Evolutionary conservation across 441 rosid species (phyloP), one percentile per base, ranked within the genome.

Genomic region (Rhodomyrtus psidioides): DNA sequence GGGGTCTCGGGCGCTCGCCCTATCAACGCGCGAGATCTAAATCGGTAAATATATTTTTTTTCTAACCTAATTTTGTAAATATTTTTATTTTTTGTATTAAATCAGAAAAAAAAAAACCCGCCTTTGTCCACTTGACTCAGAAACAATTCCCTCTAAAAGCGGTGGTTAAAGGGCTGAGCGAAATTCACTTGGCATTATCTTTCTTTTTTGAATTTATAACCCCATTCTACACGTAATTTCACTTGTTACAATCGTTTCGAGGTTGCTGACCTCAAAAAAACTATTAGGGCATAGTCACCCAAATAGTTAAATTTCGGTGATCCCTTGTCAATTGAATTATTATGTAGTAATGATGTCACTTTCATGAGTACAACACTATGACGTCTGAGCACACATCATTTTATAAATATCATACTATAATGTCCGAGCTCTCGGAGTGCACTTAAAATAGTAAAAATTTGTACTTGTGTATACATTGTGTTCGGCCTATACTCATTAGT

Each of bases 371-470:
- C 4, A 1, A 10, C 19, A 60, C 2, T 0, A 12, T 28, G 17
- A 30, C 0, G 2, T 9, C 3, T n/a, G n/a, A n/a, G n/a, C n/a
- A n/a, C n/a, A n/a, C n/a, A n/a, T n/a, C n/a, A n/a, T n/a, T n/a
- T n/a, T n/a, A n/a, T n/a, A n/a, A n/a, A n/a, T n/a, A n/a, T n/a
- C n/a, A n/a, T n/a, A n/a, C n/a, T n/a, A n/a, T n/a, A n/a, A n/a
- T n/a, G n/a, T 9, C 3, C 0, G 2, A 59, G 39, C 15, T 8
- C 2, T 53, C 6, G 13, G 28, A 0, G 21, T 8, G 42, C 12
- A 0, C 13, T 1, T 34, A 65, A 65, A 65, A 65, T 62, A 30
- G 12, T 9, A 34, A 9, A 62, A 65, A 19, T 9, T 0, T 2
- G 4, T 34, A 12, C 46, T 8, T 62, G n/a, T n/a, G n/a, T n/a